Percentiles rank a stretch among this genome's conserved stretches.
Evolutionary conservation across 768 basidiomycete species (phyloP).

Genomic region (Suillus alpinus): DNA sequence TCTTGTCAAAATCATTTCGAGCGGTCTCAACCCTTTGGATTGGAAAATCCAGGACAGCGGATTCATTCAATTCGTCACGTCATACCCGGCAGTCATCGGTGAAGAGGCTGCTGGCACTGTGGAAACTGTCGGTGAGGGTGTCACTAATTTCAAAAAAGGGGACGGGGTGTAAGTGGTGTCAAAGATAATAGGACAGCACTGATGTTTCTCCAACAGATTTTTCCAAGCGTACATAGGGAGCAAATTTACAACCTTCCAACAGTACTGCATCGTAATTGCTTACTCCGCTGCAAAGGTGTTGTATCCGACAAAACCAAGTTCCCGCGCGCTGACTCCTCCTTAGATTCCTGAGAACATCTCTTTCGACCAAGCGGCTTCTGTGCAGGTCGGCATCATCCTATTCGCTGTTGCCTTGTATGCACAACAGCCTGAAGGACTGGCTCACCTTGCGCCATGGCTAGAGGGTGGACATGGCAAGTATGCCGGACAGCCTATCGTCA

Average conservation of each 20-base stretch:
- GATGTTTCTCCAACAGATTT: conserved; percentile 2
- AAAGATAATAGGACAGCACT: background rate
- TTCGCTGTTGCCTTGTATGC: conserved; percentile 33
- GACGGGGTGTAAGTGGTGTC: conserved; percentile 31
- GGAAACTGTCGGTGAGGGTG: conserved; percentile 38
- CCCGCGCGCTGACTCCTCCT: background rate
- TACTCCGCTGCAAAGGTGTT: conserved; percentile 19
- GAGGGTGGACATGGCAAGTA: conserved; percentile 29
- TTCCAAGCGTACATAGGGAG: conserved; percentile 7
- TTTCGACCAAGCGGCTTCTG: conserved; percentile 37
- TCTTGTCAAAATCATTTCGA: conserved; percentile 40
- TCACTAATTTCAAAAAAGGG: conserved; percentile 35
- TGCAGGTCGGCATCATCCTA: conserved; percentile 32
- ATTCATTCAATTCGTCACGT: conserved; percentile 19
- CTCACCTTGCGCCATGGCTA: conserved; percentile 31
- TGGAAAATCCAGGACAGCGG: conserved; percentile 21
- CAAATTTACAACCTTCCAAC: conserved; percentile 24
- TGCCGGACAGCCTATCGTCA: conserved; percentile 30
- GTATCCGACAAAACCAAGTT: background rate
- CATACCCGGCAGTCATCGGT: conserved; percentile 38
- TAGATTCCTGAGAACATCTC: conserved; percentile 37
- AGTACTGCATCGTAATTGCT: conserved; percentile 23
- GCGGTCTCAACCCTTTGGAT: conserved; percentile 46
- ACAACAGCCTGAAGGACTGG: conserved; percentile 23
- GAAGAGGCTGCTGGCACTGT: conserved; percentile 39